Evolutionary conservation across 2,329 filamentous ascomycete species (phyloP).

Genomic region (Bipolaris zeicola): DNA sequence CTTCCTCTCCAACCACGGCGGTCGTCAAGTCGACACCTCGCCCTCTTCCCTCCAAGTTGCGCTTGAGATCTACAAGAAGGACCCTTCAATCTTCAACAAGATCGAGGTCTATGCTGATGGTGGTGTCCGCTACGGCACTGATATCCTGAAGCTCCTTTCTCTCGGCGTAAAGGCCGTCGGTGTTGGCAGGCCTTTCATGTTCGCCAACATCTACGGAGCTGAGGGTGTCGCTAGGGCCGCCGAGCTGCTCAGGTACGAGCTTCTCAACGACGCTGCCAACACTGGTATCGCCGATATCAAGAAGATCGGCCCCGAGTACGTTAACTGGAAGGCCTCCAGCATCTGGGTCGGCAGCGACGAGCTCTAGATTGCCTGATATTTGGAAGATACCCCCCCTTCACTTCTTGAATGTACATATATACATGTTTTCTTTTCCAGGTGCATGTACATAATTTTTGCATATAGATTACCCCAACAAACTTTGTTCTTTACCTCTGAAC

Average conservation of each 20-base stretch:
- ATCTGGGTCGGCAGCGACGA: constrained; percentile 17
- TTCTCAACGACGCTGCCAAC: constrained; percentile 47
- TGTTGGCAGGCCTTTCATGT: constrained; percentile 59
- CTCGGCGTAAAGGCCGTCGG: constrained; percentile 51
- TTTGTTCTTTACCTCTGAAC: too few relatives aligned
- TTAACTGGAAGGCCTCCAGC: constrained; percentile 28
- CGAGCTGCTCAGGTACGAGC: constrained; percentile 58
- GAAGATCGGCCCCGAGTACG: constrained; percentile 33
- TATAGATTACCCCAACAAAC: neutral
- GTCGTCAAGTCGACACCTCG: constrained; percentile 52
- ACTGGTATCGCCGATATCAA: constrained; percentile 40
- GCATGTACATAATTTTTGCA: neutral
- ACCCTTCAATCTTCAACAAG: constrained; percentile 48
- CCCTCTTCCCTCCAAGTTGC: constrained; percentile 76
- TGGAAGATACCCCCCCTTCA: neutral
- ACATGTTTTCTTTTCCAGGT: neutral
- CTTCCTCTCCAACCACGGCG: constrained; percentile 52
- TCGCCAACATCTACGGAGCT: constrained; percentile 62
- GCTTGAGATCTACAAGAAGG: constrained; percentile 71
- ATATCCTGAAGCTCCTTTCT: constrained; percentile 48
- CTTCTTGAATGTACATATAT: constrained; percentile 5
- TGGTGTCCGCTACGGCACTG: constrained; percentile 49
- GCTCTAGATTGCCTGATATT: neutral
- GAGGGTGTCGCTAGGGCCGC: constrained; percentile 65
- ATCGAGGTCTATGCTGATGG: constrained; percentile 51